These are phyloP conservation scores for Penicillium sp. DNA, from an alignment of 2,329 filamentous ascomycete genomes.

Conservation along the genomic window DNA sequence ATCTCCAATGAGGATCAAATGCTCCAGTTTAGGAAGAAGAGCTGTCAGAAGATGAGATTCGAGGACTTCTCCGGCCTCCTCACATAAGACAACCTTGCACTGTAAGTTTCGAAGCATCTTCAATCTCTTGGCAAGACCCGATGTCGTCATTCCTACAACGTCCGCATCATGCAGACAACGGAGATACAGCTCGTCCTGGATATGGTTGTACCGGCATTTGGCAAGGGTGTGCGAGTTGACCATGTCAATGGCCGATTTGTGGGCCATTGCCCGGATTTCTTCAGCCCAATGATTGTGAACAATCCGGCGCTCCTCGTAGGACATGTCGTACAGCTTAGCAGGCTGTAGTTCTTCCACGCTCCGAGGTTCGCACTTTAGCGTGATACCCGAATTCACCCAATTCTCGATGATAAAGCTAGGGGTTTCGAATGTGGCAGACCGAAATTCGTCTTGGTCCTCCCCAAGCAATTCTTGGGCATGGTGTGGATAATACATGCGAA, in stretches of 20 bases:
- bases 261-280: not conserved
- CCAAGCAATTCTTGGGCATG: not conserved
- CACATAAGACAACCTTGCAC: constrained; percentile 53
- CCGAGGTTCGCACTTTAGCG: not conserved
- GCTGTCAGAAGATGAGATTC: constrained; percentile 56
- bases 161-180: constrained; percentile 8
- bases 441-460: not conserved
- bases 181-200: constrained; percentile 3
- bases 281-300: not conserved
- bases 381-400: not conserved
- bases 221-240: not conserved
- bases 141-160: constrained; percentile 14
- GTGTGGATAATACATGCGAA: not conserved
- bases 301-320: not conserved
- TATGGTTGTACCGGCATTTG: not conserved
- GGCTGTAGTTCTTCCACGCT: not conserved
- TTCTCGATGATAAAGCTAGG: not conserved
- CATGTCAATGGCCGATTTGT: not conserved
- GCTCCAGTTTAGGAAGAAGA: constrained; percentile 40
- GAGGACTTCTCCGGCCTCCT: constrained; percentile 69
- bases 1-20: constrained; percentile 42
- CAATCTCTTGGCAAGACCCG: constrained; percentile 7
- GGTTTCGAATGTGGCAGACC: not conserved
- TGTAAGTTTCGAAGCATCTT: constrained; percentile 9
- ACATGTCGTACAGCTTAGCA: not conserved